phyloP scores from a whole-genome alignment of 2,329 filamentous ascomycete species.

The Claviceps citrina region DNA sequence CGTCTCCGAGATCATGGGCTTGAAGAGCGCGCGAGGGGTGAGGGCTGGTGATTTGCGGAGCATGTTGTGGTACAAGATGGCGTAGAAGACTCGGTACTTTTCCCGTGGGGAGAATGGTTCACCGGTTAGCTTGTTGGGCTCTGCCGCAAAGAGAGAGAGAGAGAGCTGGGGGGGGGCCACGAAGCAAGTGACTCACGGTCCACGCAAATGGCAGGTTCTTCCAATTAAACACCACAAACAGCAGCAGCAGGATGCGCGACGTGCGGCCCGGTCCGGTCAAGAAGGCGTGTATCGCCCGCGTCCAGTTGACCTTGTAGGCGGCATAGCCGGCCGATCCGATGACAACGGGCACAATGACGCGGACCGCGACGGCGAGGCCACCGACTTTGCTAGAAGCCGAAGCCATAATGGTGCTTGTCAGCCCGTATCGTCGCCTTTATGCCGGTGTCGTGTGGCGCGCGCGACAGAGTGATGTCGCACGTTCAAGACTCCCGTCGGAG shows the following conservation, averaged over 20 bases:
- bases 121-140: neutral
- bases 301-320: slow-evolving; percentile 30
- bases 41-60: slow-evolving; percentile 32
- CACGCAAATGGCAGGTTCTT: slow-evolving; percentile 63
- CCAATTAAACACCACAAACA: slow-evolving; percentile 48
- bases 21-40: slow-evolving; percentile 53
- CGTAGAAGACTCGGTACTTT: slow-evolving; percentile 43
- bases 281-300: slow-evolving; percentile 24
- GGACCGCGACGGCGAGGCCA: slow-evolving; percentile 19
- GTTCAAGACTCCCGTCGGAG: too few species aligned
- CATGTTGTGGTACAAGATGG: slow-evolving; percentile 38
- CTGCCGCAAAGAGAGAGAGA: too few species aligned
- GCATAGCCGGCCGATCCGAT: slow-evolving; percentile 31
- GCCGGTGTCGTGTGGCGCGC: neutral
- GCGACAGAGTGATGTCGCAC: neutral
- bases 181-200: slow-evolving; percentile 42
- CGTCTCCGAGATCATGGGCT: slow-evolving; percentile 50
- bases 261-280: slow-evolving; percentile 38
- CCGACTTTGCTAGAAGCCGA: slow-evolving; percentile 18
- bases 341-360: slow-evolving; percentile 27
- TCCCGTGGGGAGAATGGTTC: too few species aligned
- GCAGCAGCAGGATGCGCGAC: slow-evolving; percentile 35
- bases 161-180: neutral
- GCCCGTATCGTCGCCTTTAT: too few species aligned
- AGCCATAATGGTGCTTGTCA: slow-evolving; percentile 17